Percentiles rank a stretch among this genome's conserved stretches.
These are phyloP conservation scores for Aphanomyces invadans DNA, from an alignment of 352 stramenopile species.

Conservation along the genomic window DNA sequence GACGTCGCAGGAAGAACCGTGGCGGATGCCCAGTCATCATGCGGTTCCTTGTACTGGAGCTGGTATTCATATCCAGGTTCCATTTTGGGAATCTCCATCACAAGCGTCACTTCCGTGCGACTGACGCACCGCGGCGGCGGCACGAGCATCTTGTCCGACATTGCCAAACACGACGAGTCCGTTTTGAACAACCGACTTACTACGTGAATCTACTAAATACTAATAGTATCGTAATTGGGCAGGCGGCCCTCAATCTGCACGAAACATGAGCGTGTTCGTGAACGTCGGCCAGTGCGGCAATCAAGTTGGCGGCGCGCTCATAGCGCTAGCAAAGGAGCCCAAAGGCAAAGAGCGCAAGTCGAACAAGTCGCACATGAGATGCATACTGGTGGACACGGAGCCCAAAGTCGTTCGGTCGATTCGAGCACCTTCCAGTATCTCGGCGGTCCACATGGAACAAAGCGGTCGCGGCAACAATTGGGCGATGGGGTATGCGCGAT, in stretches of 20 bases:
- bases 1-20: neutral
- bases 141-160: neutral
- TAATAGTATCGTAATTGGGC: too few relatives aligned
- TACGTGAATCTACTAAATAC: too few relatives aligned
- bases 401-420: slow-evolving; percentile 58
- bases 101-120: slow-evolving; percentile 22
- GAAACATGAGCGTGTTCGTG: slow-evolving; percentile 49
- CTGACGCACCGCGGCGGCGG: slow-evolving; percentile 14
- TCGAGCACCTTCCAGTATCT: slow-evolving; percentile 12
- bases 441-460: slow-evolving; percentile 52
- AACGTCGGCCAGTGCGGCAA: slow-evolving; percentile 73
- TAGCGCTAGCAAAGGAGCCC: slow-evolving; percentile 30
- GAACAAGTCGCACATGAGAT: slow-evolving; percentile 19
- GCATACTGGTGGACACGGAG: slow-evolving; percentile 73
- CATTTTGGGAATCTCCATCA: slow-evolving; percentile 13
- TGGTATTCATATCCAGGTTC: neutral
- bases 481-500: slow-evolving; percentile 75
- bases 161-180: too few relatives aligned
- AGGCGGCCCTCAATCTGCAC: neutral
- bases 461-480: slow-evolving; percentile 82
- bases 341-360: neutral
- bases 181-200: too few relatives aligned
- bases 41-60: slow-evolving; percentile 22
- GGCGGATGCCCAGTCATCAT: slow-evolving; percentile 13
- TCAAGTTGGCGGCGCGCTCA: slow-evolving; percentile 60